Evolutionary conservation across 2,329 filamentous ascomycete species (phyloP).

Genomic region (Cladophialophora exuberans): DNA sequence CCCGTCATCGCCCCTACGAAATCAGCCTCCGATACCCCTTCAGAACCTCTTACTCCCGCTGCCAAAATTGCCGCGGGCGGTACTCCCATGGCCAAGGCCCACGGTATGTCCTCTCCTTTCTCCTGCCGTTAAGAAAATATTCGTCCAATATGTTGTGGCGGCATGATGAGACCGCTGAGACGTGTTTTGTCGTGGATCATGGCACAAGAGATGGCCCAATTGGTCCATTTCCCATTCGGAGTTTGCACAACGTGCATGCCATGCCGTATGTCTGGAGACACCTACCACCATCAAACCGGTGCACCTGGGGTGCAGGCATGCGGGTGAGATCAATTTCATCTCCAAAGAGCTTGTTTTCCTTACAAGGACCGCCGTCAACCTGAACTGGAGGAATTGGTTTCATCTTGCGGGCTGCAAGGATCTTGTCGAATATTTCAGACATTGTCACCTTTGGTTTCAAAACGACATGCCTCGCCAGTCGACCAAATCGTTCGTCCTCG

Average conservation of each 20-base stretch:
- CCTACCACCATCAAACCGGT: slow-evolving; percentile 52
- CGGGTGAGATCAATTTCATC: slow-evolving; percentile 49
- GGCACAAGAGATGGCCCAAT: slow-evolving; percentile 44
- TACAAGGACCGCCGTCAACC: slow-evolving; percentile 46
- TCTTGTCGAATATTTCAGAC: slow-evolving; percentile 48
- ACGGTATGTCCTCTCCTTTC: slow-evolving; percentile 51
- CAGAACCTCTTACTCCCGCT: slow-evolving; percentile 52
- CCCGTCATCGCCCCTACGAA: slow-evolving; percentile 55
- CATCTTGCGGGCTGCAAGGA: slow-evolving; percentile 41
- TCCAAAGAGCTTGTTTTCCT: slow-evolving; percentile 45
- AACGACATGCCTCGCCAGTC: slow-evolving; percentile 48
- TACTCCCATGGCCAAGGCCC: slow-evolving; percentile 53
- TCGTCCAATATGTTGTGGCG: slow-evolving; percentile 51
- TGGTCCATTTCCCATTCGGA: slow-evolving; percentile 52
- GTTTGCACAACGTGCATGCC: slow-evolving; percentile 51
- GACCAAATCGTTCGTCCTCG: slow-evolving; percentile 42
- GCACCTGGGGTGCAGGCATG: slow-evolving; percentile 48
- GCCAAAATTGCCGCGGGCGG: slow-evolving; percentile 56
- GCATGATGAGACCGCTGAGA: slow-evolving; percentile 47
- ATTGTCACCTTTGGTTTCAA: slow-evolving; percentile 43
- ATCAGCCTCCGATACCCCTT: slow-evolving; percentile 52
- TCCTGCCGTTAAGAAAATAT: slow-evolving; percentile 54
- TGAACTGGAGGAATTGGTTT: slow-evolving; percentile 40
- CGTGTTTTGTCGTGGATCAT: slow-evolving; percentile 53
- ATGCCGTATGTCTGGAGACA: slow-evolving; percentile 58